Evolutionary conservation across 345 rosid genomes (phyloP), one percentile per base, ranked within the genome.

Genomic region (Isatis tinctoria): DNA sequence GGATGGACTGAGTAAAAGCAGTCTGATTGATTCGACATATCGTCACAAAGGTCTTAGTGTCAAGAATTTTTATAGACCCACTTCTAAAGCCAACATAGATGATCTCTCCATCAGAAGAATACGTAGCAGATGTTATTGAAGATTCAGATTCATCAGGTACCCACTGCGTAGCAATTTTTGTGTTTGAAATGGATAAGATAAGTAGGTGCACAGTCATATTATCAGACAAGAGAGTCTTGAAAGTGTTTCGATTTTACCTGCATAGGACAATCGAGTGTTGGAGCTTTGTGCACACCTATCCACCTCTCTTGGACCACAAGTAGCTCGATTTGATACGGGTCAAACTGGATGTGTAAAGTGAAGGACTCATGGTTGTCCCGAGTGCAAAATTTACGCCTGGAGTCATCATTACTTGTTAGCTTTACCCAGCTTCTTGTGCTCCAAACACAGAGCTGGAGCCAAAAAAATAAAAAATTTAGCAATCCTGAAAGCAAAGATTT

Each of bases 401-500:
- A 49, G 35, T 39, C 45, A n/a, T n/a, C n/a, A 6, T 16, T 53
- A 58, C 41, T 65, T 8, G n/a, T 59, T 72, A 65, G 49, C 73
- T 65, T 49, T 12, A 8, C 3, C 80, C 80, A 77, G 32, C 33
- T 49, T 43, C 71, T 71, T 33, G 63, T 49, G 63, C 49, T 65
- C 80, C 76, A 77, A 48, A 65, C 68, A 77, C 76, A 77, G 35
- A 77, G 76, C 80, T 77, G 58, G 1, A 40, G 13, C n/a, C n/a
- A n/a, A n/a, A n/a, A 33, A 43, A 26, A 58, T 14, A 43, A 51
- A 40, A 37, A 76, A 37, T 13, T 56, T 27, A 69, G 53, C 9
- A 65, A 41, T 65, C 68, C 7, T 48, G 57, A 32, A 65, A 71
- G 48, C 68, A 56, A 26, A 24, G 39, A 3, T 18, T 26, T 8